Percentiles rank a stretch among this genome's conserved stretches.
Conservation (phyloP, 2,329 filamentous ascomycete genomes). For the Ceratocystis cacaofunesta region DNA sequence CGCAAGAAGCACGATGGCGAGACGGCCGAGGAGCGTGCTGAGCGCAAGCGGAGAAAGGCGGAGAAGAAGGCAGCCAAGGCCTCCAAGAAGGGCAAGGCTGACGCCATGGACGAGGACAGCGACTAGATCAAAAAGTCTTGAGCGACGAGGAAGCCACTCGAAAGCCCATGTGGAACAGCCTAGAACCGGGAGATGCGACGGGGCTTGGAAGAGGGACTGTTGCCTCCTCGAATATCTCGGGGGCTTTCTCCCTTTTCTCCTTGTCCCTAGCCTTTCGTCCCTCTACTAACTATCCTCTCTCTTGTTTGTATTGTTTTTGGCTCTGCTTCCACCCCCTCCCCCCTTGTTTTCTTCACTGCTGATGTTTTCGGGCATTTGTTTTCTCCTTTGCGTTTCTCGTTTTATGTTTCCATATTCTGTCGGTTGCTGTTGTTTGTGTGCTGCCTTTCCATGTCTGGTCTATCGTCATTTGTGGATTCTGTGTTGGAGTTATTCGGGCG, state of each 20-base stretch:
- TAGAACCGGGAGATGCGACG: neutral
- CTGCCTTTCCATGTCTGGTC: neutral
- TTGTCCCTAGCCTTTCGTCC: too few species aligned
- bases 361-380: neutral
- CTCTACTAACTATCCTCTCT: too few species aligned
- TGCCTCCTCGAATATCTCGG: too few species aligned
- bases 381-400: neutral
- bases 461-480: constrained; percentile 6
- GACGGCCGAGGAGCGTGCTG: constrained; percentile 51
- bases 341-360: neutral
- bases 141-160: neutral
- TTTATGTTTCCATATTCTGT: constrained; percentile 1
- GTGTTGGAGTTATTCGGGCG: neutral
- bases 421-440: constrained; percentile 7
- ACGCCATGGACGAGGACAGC: constrained; percentile 39
- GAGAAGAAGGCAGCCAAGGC: constrained; percentile 45
- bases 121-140: constrained; percentile 26
- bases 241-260: too few species aligned
- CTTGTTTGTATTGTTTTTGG: neutral
- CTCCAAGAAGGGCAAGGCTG: constrained; percentile 36
- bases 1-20: constrained; percentile 75
- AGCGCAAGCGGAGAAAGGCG: constrained; percentile 44
- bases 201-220: too few species aligned
- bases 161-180: neutral
- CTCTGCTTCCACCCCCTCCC: neutral